Evolutionary conservation across 352 stramenopile species (phyloP).

Genomic region (Thraustochytrium sp.): DNA sequence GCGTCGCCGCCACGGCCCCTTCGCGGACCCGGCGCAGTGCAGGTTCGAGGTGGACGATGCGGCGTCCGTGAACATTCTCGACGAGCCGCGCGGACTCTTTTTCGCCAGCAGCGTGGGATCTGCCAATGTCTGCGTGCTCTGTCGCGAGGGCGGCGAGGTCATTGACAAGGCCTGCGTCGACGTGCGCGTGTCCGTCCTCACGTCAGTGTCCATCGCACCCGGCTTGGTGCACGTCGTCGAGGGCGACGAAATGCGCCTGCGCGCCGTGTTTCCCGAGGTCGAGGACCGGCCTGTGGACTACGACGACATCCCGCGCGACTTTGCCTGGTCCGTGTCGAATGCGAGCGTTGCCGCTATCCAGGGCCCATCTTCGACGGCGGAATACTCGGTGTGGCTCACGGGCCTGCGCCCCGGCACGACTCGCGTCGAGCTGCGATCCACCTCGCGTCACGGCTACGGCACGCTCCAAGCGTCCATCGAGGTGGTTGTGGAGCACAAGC

Average conservation of each 20-base stretch:
- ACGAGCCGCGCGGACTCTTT: conserved; percentile 6
- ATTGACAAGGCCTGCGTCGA: conserved; percentile 29
- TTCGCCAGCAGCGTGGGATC: not conserved
- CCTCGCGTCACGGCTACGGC: not conserved
- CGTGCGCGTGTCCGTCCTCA: not conserved
- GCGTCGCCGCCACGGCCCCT: not conserved
- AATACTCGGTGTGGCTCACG: not conserved
- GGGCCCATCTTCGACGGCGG: not conserved
- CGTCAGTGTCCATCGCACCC: not conserved
- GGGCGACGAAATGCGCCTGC: conserved; percentile 1
- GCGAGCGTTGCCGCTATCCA: not conserved
- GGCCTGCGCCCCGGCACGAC: not conserved
- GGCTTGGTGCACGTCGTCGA: not conserved
- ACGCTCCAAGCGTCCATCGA: not conserved
- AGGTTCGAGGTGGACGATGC: not conserved
- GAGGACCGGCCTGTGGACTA: not conserved
- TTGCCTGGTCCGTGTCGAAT: not conserved
- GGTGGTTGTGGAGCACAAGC: conserved; percentile 11
- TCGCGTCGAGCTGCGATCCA: not conserved
- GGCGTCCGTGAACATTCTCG: not conserved
- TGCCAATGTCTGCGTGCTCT: not conserved
- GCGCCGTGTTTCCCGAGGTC: conserved; percentile 10
- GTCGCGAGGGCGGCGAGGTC: conserved; percentile 5
- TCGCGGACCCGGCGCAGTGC: not conserved
- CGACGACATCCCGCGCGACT: not conserved